Evolutionary conservation across 352 stramenopile species (phyloP), one percentile per base, ranked within the genome.

Genomic region (Phytophthora lateralis): DNA sequence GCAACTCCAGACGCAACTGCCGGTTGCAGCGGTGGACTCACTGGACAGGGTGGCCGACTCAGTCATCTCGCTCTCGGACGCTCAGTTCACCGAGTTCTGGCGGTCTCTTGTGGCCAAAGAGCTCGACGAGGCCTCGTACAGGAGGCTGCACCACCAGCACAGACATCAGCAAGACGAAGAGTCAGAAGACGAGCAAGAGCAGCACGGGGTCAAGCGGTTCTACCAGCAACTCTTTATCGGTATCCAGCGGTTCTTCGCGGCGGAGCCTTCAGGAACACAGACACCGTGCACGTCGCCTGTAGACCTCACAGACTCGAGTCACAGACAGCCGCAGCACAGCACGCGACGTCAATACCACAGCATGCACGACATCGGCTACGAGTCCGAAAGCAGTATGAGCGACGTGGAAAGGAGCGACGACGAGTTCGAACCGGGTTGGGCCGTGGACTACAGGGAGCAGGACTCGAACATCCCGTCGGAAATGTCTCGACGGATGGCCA

Each of bases 401-500:
- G 55, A 65, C 14, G 44, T 41, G 4, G 63, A 57, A 20, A 55
- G 51, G 30, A 57, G 27, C 10, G 55, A 65, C 26, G 45, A 69
- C 3, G 48, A 56, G 45, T 66, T 81, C 20, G 85, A 94, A 34
- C 76, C 83, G 15, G 82, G 85, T 5, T 94, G 85, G 85, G 79
- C 85, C 2, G 71, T 94, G 12, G 78, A 91, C 58, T 94, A 94
- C 66, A 84, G 91, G 71, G 78, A 94, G 49, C 75, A 87, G 47
- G 82, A 87, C 65, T 76, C 82, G 2, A 67, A 59, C 10, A 74
- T 94, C 18, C 76, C 85, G 15, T 77, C 71, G 6, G 78, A 82
- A 43, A 80, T 94, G 57, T 82, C 73, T 38, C 82, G 72, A 4
- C 71, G 77, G 15, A 94, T 94, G 85, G 68, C 67, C 6, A 60